Evolutionary conservation across 768 basidiomycete species (phyloP), one percentile per base, ranked within the genome.

Genomic region (Tylopilus felleus): DNA sequence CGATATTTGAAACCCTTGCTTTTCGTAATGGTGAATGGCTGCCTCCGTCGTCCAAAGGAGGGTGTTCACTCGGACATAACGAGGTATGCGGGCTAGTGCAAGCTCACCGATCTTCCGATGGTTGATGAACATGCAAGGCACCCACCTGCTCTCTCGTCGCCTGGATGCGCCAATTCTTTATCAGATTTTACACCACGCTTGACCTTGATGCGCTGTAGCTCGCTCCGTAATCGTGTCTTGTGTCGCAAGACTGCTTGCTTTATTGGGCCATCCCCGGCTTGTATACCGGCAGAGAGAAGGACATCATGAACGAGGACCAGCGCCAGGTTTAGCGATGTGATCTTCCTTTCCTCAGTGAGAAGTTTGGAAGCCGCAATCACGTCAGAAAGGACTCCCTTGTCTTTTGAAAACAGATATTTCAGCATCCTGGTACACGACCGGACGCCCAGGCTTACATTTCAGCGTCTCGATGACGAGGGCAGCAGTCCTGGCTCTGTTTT

Each of bases 401-500:
- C 94, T 97, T 65, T 41, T 12, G 28, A 28, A 27, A 31, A 22
- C 7, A 7, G 9, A 14, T 16, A 31, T 21, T 47, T 63, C 45
- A 70, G 47, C 25, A 39, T 35, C 57, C 46, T 7, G 7, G 41
- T 13, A 16, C 12, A 40, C 21, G 31, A 22, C 44, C 23, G 25
- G 27, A n/a, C 27, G 36, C 27, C 42, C 8, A 27, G 41, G 57
- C 84, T 77, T 72, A 96, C 95, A 98, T 80, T 97, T 98, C 44
- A 98, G 75, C 0, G 93, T 96, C 74, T 97, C 92, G 50, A 98
- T 94, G 29, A 98, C 85, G 35, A 97, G 82, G 9, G 91, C 91
- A 31, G 90, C 81, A 6, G 85, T 86, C 49, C 92, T 78, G 65
- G 89, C 90, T 64, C 87, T 80, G 60, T 80, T 79, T 71, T 86